These are phyloP conservation scores for Metarhizium album DNA, from an alignment of 2,329 filamentous ascomycete genomes.

Conservation along the genomic window DNA sequence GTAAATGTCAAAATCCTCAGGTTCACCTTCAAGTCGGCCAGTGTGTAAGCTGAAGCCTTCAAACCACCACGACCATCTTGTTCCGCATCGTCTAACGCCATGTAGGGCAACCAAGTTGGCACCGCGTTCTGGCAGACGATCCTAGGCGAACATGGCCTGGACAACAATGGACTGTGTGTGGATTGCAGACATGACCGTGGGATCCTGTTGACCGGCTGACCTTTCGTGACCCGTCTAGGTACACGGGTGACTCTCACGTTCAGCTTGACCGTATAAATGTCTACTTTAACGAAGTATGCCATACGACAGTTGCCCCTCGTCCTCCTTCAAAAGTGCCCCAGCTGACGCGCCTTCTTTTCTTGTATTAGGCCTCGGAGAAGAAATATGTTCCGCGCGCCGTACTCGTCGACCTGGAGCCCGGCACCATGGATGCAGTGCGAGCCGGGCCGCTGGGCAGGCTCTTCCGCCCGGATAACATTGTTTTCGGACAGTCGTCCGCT, in stretches of 20 bases:
- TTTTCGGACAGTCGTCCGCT: conserved; percentile 97
- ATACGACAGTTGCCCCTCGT: conserved; percentile 6
- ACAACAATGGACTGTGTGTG: conserved; percentile 67
- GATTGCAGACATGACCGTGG: too few species aligned
- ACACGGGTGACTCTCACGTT: conserved; percentile 94
- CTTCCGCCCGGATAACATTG: conserved; percentile 99
- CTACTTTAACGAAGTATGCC: conserved; percentile 74
- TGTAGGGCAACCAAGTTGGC: conserved; percentile 98
- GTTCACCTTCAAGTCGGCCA: conserved; percentile 99
- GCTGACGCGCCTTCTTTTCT: background rate
- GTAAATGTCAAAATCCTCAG: conserved; percentile 42
- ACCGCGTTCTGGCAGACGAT: conserved; percentile 97
- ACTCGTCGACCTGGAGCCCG: conserved; percentile 97
- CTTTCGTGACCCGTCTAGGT: conserved; percentile 31
- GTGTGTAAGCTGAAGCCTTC: conserved; percentile 63
- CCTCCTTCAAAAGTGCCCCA: background rate
- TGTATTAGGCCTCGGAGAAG: conserved; percentile 74
- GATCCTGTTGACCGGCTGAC: background rate
- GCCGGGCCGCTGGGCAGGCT: conserved; percentile 96
- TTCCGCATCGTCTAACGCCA: conserved; percentile 22
- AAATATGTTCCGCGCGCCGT: conserved; percentile 99
- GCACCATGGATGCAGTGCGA: conserved; percentile 98
- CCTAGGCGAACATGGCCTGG: conserved; percentile 88
- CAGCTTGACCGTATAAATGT: conserved; percentile 99
- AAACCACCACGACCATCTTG: background rate